A percentile compares a stretch with the other conserved stretches of the same genome.
These are phyloP conservation scores for Ceratocystis alfenasii DNA, from an alignment of 2,329 filamentous ascomycete species.

Conservation along the genomic window DNA sequence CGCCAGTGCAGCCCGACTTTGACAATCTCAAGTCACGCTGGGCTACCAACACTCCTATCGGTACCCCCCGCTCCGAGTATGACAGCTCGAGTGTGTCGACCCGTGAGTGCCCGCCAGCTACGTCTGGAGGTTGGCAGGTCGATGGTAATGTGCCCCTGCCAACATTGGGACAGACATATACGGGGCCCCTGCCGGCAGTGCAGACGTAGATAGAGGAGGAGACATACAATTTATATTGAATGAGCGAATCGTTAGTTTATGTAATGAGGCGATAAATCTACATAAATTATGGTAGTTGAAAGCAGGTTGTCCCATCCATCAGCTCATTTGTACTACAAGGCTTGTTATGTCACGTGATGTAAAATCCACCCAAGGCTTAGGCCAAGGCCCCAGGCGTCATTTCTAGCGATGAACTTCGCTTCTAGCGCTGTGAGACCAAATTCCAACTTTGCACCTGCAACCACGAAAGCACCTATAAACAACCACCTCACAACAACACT, in stretches of 20 bases:
- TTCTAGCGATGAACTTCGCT: slow-evolving; percentile 16
- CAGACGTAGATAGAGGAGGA: background rate
- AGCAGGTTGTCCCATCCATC: background rate
- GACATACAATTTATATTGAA: background rate
- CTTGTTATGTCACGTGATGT: background rate
- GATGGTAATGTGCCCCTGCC: slow-evolving; percentile 59
- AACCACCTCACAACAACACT: slow-evolving; percentile 27
- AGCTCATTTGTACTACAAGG: background rate
- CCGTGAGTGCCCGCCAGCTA: slow-evolving; percentile 58
- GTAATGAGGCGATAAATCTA: background rate
- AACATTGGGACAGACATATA: slow-evolving; percentile 46
- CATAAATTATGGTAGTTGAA: too few species aligned
- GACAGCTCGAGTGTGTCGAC: slow-evolving; percentile 47
- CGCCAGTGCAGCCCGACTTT: slow-evolving; percentile 64
- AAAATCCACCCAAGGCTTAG: background rate
- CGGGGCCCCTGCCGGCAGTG: slow-evolving; percentile 23
- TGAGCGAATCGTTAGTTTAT: background rate
- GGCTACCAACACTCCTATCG: slow-evolving; percentile 58
- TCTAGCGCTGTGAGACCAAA: slow-evolving; percentile 10
- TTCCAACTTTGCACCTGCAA: background rate
- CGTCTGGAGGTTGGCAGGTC: slow-evolving; percentile 58
- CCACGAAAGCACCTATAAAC: slow-evolving; percentile 11
- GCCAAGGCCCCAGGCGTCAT: slow-evolving; percentile 14
- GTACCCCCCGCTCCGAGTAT: slow-evolving; percentile 56
- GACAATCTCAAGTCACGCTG: slow-evolving; percentile 64